Evolutionary conservation across 2,329 filamentous ascomycete genomes (phyloP).

Genomic region (Paraphoma chrysanthemicola): DNA sequence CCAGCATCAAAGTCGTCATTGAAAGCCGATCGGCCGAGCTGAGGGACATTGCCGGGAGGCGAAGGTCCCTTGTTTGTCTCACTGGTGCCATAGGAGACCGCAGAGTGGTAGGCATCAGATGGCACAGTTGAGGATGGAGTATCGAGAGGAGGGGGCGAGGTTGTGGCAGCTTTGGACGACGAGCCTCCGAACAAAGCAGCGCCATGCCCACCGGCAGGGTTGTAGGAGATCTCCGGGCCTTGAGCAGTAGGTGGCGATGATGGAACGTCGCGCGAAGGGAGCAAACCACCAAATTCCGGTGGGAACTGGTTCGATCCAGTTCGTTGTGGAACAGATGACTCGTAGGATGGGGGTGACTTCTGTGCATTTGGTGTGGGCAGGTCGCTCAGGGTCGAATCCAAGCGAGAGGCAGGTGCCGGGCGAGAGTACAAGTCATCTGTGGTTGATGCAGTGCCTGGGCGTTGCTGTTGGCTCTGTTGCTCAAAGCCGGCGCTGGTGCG

Average conservation of each 20-base stretch:
- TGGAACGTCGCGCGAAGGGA: slow-evolving; percentile 63
- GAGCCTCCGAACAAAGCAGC: slow-evolving; percentile 50
- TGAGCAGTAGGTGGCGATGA: slow-evolving; percentile 47
- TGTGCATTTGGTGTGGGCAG: slow-evolving; percentile 64
- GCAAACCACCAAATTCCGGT: slow-evolving; percentile 62
- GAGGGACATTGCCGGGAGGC: slow-evolving; percentile 37
- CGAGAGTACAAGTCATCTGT: slow-evolving; percentile 39
- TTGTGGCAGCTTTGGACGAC: slow-evolving; percentile 43
- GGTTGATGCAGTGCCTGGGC: slow-evolving; percentile 34
- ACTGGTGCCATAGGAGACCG: slow-evolving; percentile 45
- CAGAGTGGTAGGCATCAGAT: slow-evolving; percentile 52
- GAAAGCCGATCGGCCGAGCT: slow-evolving; percentile 62
- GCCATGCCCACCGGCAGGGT: slow-evolving; percentile 46
- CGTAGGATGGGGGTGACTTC: slow-evolving; percentile 64
- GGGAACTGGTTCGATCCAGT: slow-evolving; percentile 57
- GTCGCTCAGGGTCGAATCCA: slow-evolving; percentile 45
- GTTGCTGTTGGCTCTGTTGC: slow-evolving; percentile 32
- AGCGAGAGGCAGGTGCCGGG: slow-evolving; percentile 43
- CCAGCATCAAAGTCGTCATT: slow-evolving; percentile 78
- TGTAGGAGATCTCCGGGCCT: slow-evolving; percentile 48
- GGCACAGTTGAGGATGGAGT: slow-evolving; percentile 50
- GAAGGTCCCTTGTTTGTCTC: slow-evolving; percentile 43
- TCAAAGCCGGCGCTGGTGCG: slow-evolving; percentile 33
- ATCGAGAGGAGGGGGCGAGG: slow-evolving; percentile 48
- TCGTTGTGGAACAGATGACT: slow-evolving; percentile 51